Conservation (phyloP, 108 stramenopile genomes). For the Mediolabrus comicus region DNA sequence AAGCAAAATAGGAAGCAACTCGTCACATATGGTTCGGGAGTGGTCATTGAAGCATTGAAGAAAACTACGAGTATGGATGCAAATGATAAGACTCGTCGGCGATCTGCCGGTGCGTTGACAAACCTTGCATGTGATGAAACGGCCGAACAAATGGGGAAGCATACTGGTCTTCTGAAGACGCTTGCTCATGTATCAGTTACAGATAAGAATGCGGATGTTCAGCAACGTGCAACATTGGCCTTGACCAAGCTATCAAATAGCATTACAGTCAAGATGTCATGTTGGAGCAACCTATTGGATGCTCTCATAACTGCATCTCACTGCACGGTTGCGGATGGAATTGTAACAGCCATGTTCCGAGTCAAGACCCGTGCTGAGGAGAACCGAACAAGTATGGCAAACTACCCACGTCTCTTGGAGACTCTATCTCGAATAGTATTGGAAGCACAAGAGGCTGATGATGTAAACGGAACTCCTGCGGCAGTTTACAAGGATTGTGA, state of each 20-base stretch:
- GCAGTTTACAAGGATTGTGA: conserved; percentile 56
- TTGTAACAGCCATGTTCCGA: conserved; percentile 74
- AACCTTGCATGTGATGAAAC: conserved; percentile 85
- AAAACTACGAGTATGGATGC: conserved; percentile 52
- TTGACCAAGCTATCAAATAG: conserved; percentile 78
- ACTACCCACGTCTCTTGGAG: conserved; percentile 69
- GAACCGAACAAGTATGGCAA: conserved; percentile 71
- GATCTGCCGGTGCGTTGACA: conserved; percentile 81
- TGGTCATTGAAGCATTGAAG: conserved; percentile 78
- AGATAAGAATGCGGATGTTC: conserved; percentile 73
- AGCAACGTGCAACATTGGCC: conserved; percentile 72
- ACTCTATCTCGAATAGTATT: conserved; percentile 60
- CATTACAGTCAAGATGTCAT: conserved; percentile 61
- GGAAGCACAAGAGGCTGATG: conserved; percentile 5
- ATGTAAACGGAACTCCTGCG: conserved; percentile 10
- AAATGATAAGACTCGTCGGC: conserved; percentile 71
- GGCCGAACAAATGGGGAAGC: conserved; percentile 66
- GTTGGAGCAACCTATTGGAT: conserved; percentile 60
- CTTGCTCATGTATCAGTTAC: conserved; percentile 64
- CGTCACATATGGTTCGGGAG: conserved; percentile 62
- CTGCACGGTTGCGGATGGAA: conserved; percentile 52
- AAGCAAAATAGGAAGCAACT: conserved; percentile 68
- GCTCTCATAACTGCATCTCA: conserved; percentile 78
- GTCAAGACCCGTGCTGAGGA: conserved; percentile 80
- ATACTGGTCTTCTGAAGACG: conserved; percentile 69